A percentile compares a stretch with the other conserved stretches of the same genome.
phyloP scores from a whole-genome alignment of 2,329 filamentous ascomycete species.

The Cladosporium colombiae region DNA sequence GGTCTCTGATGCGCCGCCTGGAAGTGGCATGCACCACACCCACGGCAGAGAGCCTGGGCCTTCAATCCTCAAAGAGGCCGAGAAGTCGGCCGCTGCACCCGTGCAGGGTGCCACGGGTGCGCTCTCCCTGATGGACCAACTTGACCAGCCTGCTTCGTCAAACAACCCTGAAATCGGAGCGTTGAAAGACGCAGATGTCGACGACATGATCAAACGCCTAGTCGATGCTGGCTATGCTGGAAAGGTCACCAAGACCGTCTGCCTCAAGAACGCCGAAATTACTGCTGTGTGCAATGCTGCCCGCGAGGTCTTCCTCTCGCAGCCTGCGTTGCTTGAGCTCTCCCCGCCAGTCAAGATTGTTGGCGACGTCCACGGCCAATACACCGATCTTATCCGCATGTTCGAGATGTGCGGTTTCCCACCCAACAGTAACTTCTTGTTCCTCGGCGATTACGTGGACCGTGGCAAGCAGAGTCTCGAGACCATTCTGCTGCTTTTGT shows the following conservation, averaged over 20 bases:
- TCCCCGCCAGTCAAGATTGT: conserved; percentile 97
- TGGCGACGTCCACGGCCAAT: conserved; percentile 94
- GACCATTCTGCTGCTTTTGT: conserved; percentile 87
- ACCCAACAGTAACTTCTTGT: conserved; percentile 86
- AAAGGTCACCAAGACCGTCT: conserved; percentile 97
- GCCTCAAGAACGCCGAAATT: conserved; percentile 96
- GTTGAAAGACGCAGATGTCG: conserved; percentile 88
- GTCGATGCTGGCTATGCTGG: conserved; percentile 93
- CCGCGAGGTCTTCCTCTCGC: conserved; percentile 84
- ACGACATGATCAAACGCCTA: conserved; percentile 94
- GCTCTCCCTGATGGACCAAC: conserved; percentile 27
- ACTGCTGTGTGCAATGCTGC: conserved; percentile 87
- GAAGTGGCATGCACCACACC: conserved; percentile 53
- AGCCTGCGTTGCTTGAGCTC: conserved; percentile 88
- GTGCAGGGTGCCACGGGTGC: conserved; percentile 34
- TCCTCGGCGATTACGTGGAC: conserved; percentile 95
- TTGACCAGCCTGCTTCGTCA: conserved; percentile 42
- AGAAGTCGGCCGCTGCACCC: conserved; percentile 34
- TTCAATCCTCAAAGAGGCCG: conserved; percentile 82
- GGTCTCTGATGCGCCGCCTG: conserved; percentile 86
- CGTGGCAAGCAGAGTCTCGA: conserved; percentile 94
- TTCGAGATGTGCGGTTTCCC: conserved; percentile 99
- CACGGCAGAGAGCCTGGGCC: conserved; percentile 70
- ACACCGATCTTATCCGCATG: conserved; percentile 92
- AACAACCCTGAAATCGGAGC: conserved; percentile 79